A percentile compares a stretch with the other conserved stretches of the same genome.
These are phyloP conservation scores for Euryodendron excelsum DNA, from an alignment of 148 eudicot genomes.

Conservation along the genomic window DNA sequence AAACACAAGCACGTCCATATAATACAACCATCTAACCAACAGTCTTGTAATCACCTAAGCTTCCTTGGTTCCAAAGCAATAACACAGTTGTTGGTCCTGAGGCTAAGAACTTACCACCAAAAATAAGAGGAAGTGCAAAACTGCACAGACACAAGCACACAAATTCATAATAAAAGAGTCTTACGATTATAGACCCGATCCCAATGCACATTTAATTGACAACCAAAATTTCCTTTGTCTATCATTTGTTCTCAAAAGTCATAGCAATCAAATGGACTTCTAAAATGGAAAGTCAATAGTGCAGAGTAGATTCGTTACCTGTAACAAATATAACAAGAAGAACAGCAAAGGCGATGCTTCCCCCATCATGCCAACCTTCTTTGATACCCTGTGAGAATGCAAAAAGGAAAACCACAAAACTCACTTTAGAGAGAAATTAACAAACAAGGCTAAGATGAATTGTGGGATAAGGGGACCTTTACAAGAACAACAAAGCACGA, in stretches of 20 bases:
- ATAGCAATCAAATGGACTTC: not conserved
- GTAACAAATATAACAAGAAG: constrained; percentile 81
- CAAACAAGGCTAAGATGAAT: too few relatives aligned
- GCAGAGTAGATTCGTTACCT: constrained; percentile 38
- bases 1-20: not conserved
- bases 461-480: too few relatives aligned
- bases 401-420: constrained; percentile 4
- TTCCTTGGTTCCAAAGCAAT: not conserved
- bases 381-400: constrained; percentile 47
- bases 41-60: not conserved
- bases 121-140: too few relatives aligned
- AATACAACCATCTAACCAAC: not conserved
- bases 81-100: too few relatives aligned
- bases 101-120: too few relatives aligned
- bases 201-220: too few relatives aligned
- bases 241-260: too few relatives aligned
- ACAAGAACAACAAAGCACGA: too few relatives aligned
- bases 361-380: constrained; percentile 98
- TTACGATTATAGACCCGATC: too few relatives aligned
- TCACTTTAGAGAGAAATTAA: not conserved
- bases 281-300: not conserved
- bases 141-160: too few relatives aligned
- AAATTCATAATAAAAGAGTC: too few relatives aligned
- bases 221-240: too few relatives aligned
- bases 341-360: constrained; percentile 89